Percentiles rank a stretch among this genome's conserved stretches.
These are phyloP conservation scores for Xylaria sp. DNA, from an alignment of 2,329 filamentous ascomycete genomes.

Conservation along the genomic window DNA sequence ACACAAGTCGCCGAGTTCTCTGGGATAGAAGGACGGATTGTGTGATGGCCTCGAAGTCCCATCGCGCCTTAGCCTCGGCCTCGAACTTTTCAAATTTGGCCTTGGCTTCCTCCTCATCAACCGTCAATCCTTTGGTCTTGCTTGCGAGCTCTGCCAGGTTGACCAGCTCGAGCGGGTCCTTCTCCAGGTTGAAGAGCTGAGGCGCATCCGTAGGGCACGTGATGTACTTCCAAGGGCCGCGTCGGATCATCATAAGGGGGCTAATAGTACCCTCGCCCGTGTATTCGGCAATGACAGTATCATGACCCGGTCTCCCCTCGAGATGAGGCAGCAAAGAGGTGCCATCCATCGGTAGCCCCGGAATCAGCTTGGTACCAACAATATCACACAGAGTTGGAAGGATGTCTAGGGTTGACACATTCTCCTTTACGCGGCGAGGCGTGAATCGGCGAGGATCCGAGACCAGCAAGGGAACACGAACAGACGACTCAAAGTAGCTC, in stretches of 20 bases:
- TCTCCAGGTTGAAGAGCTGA: slow-evolving; percentile 82
- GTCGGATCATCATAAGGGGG: slow-evolving; percentile 93
- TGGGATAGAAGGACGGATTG: slow-evolving; percentile 79
- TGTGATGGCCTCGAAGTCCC: slow-evolving; percentile 84
- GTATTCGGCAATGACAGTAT: slow-evolving; percentile 95
- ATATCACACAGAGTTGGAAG: slow-evolving; percentile 89
- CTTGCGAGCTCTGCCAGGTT: slow-evolving; percentile 69
- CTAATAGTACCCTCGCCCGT: slow-evolving; percentile 91
- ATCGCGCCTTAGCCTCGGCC: slow-evolving; percentile 76
- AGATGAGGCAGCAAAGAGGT: slow-evolving; percentile 83
- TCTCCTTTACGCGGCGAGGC: slow-evolving; percentile 80
- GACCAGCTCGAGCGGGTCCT: slow-evolving; percentile 79
- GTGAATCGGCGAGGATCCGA: slow-evolving; percentile 80
- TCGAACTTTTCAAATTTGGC: slow-evolving; percentile 72
- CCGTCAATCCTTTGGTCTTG: slow-evolving; percentile 52
- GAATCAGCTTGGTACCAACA: slow-evolving; percentile 74
- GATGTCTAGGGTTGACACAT: slow-evolving; percentile 91
- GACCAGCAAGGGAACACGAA: slow-evolving; percentile 87
- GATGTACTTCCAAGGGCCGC: slow-evolving; percentile 90
- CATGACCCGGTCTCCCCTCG: slow-evolving; percentile 71
- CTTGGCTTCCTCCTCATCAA: slow-evolving; percentile 58
- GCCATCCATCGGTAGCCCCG: slow-evolving; percentile 85
- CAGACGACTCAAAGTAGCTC: slow-evolving; percentile 93
- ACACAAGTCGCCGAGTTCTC: slow-evolving; percentile 80
- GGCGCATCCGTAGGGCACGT: slow-evolving; percentile 85